Base-by-base conservation (phyloP, 2,329 filamentous ascomycete species). In the Parasarocladium wereldwijsianum region DNA sequence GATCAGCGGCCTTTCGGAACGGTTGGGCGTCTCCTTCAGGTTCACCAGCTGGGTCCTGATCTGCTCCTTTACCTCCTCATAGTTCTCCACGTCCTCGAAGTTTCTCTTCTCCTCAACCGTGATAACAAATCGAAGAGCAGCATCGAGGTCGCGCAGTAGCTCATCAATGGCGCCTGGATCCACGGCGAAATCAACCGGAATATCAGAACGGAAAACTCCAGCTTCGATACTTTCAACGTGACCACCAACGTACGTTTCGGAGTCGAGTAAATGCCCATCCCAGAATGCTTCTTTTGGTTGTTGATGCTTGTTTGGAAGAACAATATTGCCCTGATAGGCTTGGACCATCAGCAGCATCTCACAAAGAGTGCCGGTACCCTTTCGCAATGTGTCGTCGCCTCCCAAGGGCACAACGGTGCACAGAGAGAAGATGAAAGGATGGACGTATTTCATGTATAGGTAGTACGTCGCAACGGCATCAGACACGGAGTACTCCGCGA, bases 371-470 rank as follows among this genome's bases (percentile, higher is more conserved):
- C 90, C 90, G 0, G 90, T 98, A 49, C 90, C 90, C 53, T 98
- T 98, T 41, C 90, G 73, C 43, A 96, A 54, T 2, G 86, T 83
- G 47, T 96, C 90, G 45, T 98, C 87, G 19, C 86, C 84, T 25
- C 83, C 84, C 2, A 98, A 66, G 0, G 90, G 90, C 50, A 98
- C 65, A 57, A 98, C 94, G 2, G 86, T 98, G 56, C 90, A 98
- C 1, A 98, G 63, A 2, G 92, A 96, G 65, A 98, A 98, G 51
- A 98, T 90, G 61, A 98, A 98, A 4, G 90, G 90, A 51, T 98
- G 90, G n/a, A 98, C 83, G 52, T 98, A 98, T 76, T 98, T 98
- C 92, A 98, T 98, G 66, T 98, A 98, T 37, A 98, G 62, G 49
- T 98, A 98, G 51, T 98, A 98, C 1, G 90, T 98, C 14, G 90